Evolutionary conservation across 2,329 filamentous ascomycete genomes (phyloP).

Genomic region (Trichoderma aggressivum): DNA sequence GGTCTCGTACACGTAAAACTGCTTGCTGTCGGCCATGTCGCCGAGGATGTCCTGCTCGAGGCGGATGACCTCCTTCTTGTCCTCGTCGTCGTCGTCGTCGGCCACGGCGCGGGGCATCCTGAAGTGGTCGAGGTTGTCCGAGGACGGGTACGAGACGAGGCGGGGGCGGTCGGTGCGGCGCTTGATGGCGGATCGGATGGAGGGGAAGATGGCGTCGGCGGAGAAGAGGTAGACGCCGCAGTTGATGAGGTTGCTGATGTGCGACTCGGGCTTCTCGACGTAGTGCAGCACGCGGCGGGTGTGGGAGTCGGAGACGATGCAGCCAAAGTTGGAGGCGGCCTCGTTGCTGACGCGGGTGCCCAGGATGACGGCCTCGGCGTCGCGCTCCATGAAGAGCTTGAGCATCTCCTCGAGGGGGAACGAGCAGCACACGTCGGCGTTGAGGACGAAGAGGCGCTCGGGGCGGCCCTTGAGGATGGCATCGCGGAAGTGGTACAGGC

Average conservation of each 20-base stretch:
- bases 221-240: conserved; percentile 98
- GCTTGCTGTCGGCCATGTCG: conserved; percentile 92
- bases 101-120: conserved; percentile 41
- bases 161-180: conserved; percentile 87
- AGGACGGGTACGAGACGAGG: conserved; percentile 90
- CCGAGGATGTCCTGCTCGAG: conserved; percentile 96
- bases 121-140: conserved; percentile 79
- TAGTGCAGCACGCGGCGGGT: conserved; percentile 96
- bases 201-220: conserved; percentile 93
- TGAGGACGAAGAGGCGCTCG: conserved; percentile 94
- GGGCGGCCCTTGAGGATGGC: conserved; percentile 94
- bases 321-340: conserved; percentile 92
- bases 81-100: conserved; percentile 43
- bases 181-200: conserved; percentile 92
- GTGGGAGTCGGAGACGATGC: conserved; percentile 91
- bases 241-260: conserved; percentile 98
- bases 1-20: conserved; percentile 97
- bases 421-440: conserved; percentile 97
- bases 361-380: conserved; percentile 93
- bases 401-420: conserved; percentile 97
- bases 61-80: conserved; percentile 83
- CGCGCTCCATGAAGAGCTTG: conserved; percentile 86
- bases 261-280: conserved; percentile 94
- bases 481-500: conserved; percentile 98
- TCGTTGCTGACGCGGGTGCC: conserved; percentile 90